phyloP scores from a whole-genome alignment of 371 early-diverging fungal genomes.

The Syncephalis plumigaleata region DNA sequence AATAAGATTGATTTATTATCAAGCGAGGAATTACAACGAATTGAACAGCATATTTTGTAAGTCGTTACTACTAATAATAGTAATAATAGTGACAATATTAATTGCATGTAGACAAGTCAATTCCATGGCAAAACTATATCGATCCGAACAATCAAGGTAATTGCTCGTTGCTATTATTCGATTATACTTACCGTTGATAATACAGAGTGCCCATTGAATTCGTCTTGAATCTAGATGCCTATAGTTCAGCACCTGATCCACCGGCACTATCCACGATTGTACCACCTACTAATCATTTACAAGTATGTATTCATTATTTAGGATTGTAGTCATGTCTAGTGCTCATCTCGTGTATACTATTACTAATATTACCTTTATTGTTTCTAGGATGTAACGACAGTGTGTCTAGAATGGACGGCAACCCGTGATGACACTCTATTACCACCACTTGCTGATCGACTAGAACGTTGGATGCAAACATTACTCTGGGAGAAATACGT shows the following conservation, averaged over 20 bases:
- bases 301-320: conserved; percentile 19
- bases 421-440: conserved; percentile 7
- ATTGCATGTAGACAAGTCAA: conserved; percentile 12
- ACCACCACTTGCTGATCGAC: conserved; percentile 2
- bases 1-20: conserved; percentile 84
- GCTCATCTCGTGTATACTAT: not conserved
- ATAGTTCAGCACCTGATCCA: not conserved
- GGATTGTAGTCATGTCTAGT: conserved; percentile 5
- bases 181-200: not conserved
- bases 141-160: conserved; percentile 9
- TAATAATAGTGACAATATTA: conserved; percentile 7
- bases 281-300: conserved; percentile 5
- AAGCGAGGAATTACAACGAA: conserved; percentile 17
- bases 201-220: not conserved
- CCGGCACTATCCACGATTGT: not conserved
- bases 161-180: not conserved
- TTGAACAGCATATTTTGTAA: conserved; percentile 36
- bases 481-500: conserved; percentile 74
- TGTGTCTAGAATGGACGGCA: conserved; percentile 15
- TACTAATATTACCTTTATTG: not conserved
- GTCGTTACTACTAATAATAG: not conserved
- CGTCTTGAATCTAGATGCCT: not conserved
- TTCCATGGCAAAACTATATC: conserved; percentile 8
- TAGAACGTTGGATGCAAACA: conserved; percentile 81
- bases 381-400: conserved; percentile 28